Percentiles rank a stretch among this genome's conserved stretches.
phyloP scores from a whole-genome alignment of 768 basidiomycete species.

The Artomyces pyxidatus region DNA sequence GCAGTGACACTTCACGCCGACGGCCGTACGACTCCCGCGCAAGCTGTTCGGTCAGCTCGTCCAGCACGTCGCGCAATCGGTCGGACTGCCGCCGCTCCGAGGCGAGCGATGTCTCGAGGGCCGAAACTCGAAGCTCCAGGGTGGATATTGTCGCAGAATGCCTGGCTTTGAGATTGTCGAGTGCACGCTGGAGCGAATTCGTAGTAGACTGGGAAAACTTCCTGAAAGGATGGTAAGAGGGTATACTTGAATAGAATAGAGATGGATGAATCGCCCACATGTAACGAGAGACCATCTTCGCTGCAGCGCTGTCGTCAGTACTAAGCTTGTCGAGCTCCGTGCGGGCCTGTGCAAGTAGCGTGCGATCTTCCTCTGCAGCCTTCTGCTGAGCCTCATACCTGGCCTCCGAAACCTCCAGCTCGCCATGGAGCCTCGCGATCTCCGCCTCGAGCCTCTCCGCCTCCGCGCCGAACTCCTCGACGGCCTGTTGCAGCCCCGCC shows the following conservation, averaged over 20 bases:
- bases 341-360: conserved; percentile 36
- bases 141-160: conserved; percentile 56
- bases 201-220: conserved; percentile 77
- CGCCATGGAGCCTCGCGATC: conserved; percentile 32
- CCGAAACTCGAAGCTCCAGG: conserved; percentile 40
- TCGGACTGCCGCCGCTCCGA: conserved; percentile 35
- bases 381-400: conserved; percentile 40
- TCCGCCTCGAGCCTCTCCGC: conserved; percentile 38
- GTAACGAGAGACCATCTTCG: conserved; percentile 78
- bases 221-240: too few relatives aligned
- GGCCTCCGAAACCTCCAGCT: conserved; percentile 35
- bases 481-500: conserved; percentile 37
- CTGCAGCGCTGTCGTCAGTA: conserved; percentile 66
- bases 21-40: conserved; percentile 67
- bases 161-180: conserved; percentile 49
- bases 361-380: conserved; percentile 33
- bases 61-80: conserved; percentile 51
- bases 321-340: conserved; percentile 46
- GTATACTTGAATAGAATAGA: conserved; percentile 2
- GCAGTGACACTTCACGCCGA: conserved; percentile 57
- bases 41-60: conserved; percentile 64
- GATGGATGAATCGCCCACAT: conserved; percentile 48
- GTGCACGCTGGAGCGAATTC: conserved; percentile 52
- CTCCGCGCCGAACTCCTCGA: conserved; percentile 42
- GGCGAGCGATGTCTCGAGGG: conserved; percentile 35